Evolutionary conservation across 768 basidiomycete species (phyloP), one percentile per base, ranked within the genome.

Genomic region (Mycena rebaudengoi): DNA sequence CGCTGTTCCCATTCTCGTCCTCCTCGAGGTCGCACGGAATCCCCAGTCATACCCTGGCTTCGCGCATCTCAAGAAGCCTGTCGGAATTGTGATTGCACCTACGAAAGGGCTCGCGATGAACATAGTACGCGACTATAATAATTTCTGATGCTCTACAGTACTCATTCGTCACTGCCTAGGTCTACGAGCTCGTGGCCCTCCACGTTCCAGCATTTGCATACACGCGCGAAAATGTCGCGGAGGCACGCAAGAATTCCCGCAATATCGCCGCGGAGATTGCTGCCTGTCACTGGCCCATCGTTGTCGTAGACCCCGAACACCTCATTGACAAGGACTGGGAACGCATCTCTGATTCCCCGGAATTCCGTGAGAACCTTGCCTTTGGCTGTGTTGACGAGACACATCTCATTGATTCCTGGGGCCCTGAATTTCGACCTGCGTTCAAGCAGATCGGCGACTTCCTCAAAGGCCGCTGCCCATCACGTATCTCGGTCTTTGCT

Each of bases 271-370:
- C 10, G 35, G 35, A 37, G 35, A 37, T 37, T 18, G 35, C 35
- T 18, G 35, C 35, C 18, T 37, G 35, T 37, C 35, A 37, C 35
- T 37, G 35, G 35, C 18, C 35, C 35, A 37, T 37, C 35, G 35
- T 37, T 18, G 35, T 37, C 18, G 35, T 37, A n/a, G 48, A 60
- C 35, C 58, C 58, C 16, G 58, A 60, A 44, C 58, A 60, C 28
- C 33, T 60, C 48, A 35, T 13, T 12, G 29, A 32, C 16, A 21
- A 49, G 7, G 58, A 60, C 7, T 60, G 58, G 58, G 28, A 45
- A n/a, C 28, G 18, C 10, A 60, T 51, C 23, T 35, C 26, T n/a
- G 30, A 35, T n/a, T 16, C 18, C 48, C 45, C 49, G 8, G 4
- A 14, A 12, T 60, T 60, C 43, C 46, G 48, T 10, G n/a, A 28